Evolutionary conservation across 176 grass and related monocot genomes (phyloP).

Genomic region (Cymbopogon citratus): DNA sequence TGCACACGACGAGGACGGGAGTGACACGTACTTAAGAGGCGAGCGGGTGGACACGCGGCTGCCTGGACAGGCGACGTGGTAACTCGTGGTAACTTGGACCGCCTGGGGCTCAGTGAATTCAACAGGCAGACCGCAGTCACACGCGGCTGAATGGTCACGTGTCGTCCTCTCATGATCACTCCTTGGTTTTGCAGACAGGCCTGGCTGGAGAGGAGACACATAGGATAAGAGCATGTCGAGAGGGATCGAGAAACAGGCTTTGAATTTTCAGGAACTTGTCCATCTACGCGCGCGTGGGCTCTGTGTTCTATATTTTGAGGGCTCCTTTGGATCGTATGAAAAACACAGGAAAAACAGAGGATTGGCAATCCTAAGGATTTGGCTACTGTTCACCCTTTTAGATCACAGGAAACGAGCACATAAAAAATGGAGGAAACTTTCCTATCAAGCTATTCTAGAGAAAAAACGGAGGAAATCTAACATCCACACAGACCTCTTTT

Average conservation of each 20-base stretch:
- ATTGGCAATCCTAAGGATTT: no score
- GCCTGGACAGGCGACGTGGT: background rate
- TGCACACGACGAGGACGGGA: background rate
- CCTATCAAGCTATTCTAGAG: no score
- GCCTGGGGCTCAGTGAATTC: background rate
- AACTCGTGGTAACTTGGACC: constrained; percentile 25
- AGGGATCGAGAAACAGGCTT: background rate
- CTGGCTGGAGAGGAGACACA: background rate
- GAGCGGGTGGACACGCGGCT: background rate
- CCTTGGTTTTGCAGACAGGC: background rate
- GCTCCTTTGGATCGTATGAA: no score
- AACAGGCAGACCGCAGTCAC: background rate
- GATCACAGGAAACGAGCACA: no score
- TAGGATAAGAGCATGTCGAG: background rate
- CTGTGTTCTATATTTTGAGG: background rate
- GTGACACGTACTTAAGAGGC: constrained; percentile 14
- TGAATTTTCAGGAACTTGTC: background rate
- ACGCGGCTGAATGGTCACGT: background rate
- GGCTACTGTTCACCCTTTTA: no score
- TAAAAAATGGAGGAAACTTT: no score
- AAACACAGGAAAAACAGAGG: no score
- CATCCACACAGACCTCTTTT: no score
- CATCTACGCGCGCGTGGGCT: background rate
- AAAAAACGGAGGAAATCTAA: no score
- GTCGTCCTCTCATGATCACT: background rate